These are phyloP conservation scores for Meyerozyma guilliermondii DNA, from an alignment of 1,139 yeast species.

Conservation along the genomic window DNA sequence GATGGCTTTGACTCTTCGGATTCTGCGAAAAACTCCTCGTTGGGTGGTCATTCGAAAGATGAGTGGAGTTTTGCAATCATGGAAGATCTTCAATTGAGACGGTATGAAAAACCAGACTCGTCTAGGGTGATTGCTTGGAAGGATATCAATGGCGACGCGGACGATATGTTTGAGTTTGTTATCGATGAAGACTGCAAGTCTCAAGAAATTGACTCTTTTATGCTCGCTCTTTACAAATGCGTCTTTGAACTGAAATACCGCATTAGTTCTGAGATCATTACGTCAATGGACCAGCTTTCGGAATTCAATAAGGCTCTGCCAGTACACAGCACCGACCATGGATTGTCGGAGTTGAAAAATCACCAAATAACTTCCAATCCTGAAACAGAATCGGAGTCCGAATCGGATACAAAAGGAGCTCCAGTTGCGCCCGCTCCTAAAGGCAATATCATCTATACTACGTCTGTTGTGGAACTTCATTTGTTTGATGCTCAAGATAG, in stretches of 20 bases:
- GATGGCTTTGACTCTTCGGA: constrained; percentile 46
- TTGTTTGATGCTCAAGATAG: constrained; percentile 52
- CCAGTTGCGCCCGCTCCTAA: background rate
- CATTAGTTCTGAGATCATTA: constrained; percentile 44
- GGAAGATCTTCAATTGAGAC: constrained; percentile 51
- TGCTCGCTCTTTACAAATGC: constrained; percentile 59
- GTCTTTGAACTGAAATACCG: constrained; percentile 74
- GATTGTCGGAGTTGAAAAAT: background rate
- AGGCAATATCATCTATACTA: background rate
- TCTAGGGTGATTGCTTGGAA: constrained; percentile 64
- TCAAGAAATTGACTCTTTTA: constrained; percentile 59
- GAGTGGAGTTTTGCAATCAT: constrained; percentile 69
- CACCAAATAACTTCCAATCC: background rate
- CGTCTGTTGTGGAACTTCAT: background rate
- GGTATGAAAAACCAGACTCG: constrained; percentile 28
- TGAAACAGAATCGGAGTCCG: background rate
- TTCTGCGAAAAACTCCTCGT: constrained; percentile 18
- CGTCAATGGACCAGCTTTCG: constrained; percentile 39
- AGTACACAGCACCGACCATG: constrained; percentile 7
- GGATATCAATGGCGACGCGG: constrained; percentile 81
- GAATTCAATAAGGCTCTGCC: constrained; percentile 48
- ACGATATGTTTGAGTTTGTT: constrained; percentile 78
- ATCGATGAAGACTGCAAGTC: constrained; percentile 58
- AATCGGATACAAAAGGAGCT: background rate
- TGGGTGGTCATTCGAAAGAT: constrained; percentile 39